A percentile compares a stretch with the other conserved stretches of the same genome.
These are phyloP conservation scores for Daphne laureola DNA, from an alignment of 441 rosid species.

Conservation along the genomic window DNA sequence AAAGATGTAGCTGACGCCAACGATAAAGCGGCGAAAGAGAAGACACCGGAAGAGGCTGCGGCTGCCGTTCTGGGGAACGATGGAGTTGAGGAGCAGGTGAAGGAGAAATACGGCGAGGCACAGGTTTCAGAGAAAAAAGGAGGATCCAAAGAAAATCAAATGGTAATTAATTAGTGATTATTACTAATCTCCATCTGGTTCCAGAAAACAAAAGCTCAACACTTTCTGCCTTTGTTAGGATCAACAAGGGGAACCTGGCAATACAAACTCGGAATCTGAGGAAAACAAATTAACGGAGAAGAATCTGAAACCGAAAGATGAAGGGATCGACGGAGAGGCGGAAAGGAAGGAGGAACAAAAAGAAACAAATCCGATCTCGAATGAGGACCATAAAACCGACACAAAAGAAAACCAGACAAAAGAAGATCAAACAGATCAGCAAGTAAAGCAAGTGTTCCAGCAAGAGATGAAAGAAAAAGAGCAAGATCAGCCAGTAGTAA, in stretches of 20 bases:
- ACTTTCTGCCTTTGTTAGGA: too few relatives aligned
- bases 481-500: background rate
- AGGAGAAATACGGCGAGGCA: slow-evolving; percentile 22
- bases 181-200: too few relatives aligned
- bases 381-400: slow-evolving; percentile 10
- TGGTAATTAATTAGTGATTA: slow-evolving; percentile 2
- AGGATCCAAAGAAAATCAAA: background rate
- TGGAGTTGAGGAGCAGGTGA: slow-evolving; percentile 27
- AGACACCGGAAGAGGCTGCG: background rate
- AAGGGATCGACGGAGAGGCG: slow-evolving; percentile 17
- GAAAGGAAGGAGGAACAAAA: background rate
- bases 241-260: too few relatives aligned
- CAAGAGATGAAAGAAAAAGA: slow-evolving; percentile 6
- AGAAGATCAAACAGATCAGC: slow-evolving; percentile 11
- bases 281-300: slow-evolving; percentile 3
- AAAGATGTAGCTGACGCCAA: background rate
- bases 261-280: too few relatives aligned
- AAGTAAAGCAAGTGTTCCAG: slow-evolving; percentile 19
- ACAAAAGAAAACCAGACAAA: slow-evolving; percentile 13
- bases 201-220: too few relatives aligned
- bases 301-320: slow-evolving; percentile 7
- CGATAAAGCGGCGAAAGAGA: slow-evolving; percentile 9
- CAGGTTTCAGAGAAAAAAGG: slow-evolving; percentile 41
- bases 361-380: slow-evolving; percentile 1
- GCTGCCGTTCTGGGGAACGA: slow-evolving; percentile 19